These are phyloP conservation scores for Pseudocercospora vitis DNA, from an alignment of 2,329 filamentous ascomycete genomes.

Conservation along the genomic window DNA sequence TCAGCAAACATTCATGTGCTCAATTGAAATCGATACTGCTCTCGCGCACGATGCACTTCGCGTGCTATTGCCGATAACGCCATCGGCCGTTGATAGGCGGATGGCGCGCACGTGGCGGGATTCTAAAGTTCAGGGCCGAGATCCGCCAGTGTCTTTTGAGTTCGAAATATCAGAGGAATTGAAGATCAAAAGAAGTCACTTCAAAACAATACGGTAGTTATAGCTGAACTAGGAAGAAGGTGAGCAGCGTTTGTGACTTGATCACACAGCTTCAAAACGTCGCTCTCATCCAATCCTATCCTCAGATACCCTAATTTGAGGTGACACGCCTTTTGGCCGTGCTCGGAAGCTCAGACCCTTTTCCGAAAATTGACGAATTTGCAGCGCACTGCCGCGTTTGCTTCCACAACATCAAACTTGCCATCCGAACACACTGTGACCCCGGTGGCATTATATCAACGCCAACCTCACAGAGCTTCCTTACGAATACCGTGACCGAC, in stretches of 20 bases:
- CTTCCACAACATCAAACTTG: constrained; percentile 6
- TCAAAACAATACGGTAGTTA: no score
- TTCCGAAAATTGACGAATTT: constrained; percentile 3
- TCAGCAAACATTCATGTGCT: no score
- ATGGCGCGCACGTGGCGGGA: background rate
- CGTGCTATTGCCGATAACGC: background rate
- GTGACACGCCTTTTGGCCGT: background rate
- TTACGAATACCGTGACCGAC: constrained; percentile 1
- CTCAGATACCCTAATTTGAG: background rate
- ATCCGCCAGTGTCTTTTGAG: background rate
- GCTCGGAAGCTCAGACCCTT: constrained; percentile 4
- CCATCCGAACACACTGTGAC: background rate
- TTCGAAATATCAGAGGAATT: background rate
- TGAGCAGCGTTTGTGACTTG: no score
- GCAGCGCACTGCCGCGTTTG: constrained; percentile 7
- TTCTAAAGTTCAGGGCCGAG: constrained; percentile 2
- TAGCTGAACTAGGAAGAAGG: no score
- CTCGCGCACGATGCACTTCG: background rate
- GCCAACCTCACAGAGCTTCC: background rate
- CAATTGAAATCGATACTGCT: no score
- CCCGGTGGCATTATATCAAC: background rate
- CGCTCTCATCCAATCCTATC: background rate
- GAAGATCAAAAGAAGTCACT: background rate
- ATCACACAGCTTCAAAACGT: no score
- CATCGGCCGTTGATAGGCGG: background rate